Percentiles rank a stretch among this genome's conserved stretches.
Conservation (phyloP, 2,329 filamentous ascomycete species). For the Colletotrichum musicola region DNA sequence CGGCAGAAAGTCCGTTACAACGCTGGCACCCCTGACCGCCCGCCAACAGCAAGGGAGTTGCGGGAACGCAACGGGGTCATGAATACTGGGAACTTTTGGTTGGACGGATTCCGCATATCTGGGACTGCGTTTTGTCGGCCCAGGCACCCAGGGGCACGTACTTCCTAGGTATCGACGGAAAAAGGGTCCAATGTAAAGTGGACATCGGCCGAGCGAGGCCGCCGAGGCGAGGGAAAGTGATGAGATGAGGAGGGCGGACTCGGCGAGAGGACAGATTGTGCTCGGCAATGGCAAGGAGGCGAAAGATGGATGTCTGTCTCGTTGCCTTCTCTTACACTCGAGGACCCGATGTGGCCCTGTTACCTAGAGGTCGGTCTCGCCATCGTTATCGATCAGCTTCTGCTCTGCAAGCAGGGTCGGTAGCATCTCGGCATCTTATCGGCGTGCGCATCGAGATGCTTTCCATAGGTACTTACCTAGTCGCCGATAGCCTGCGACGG, state of each 20-base stretch:
- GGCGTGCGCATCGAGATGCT: constrained; percentile 9
- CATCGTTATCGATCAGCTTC: constrained; percentile 14
- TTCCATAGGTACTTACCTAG: too few relatives aligned
- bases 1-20: constrained; percentile 34
- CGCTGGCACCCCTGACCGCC: constrained; percentile 25
- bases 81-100: constrained; percentile 27
- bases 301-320: background rate
- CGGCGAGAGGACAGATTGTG: background rate
- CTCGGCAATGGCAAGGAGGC: background rate
- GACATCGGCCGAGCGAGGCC: background rate
- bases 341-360: constrained; percentile 15
- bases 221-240: background rate
- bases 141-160: too few relatives aligned
- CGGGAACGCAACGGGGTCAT: constrained; percentile 23
- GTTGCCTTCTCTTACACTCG: background rate
- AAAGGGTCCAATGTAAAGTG: constrained; percentile 5
- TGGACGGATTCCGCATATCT: constrained; percentile 13
- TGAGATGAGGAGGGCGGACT: background rate
- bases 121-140: background rate
- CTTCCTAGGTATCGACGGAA: background rate
- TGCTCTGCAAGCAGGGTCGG: constrained; percentile 20
- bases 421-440: constrained; percentile 36
- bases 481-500: background rate
- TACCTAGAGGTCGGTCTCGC: background rate
- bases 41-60: constrained; percentile 26